Percentiles rank a stretch among this genome's conserved stretches.
Evolutionary conservation across 768 basidiomycete genomes (phyloP).

Genomic region (Phaeolepiota aurea): DNA sequence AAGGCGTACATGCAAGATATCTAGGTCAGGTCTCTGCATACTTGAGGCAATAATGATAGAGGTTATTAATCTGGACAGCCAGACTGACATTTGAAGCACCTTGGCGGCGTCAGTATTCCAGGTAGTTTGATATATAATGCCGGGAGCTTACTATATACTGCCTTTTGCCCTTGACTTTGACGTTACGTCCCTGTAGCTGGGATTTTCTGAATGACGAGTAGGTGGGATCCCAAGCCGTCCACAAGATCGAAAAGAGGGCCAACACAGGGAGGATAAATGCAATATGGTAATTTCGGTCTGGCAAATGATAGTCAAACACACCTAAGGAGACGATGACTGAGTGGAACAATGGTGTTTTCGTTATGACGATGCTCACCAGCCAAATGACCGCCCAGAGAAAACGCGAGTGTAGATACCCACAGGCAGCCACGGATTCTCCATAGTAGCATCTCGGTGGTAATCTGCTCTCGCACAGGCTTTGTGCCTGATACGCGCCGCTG

Average conservation of each 20-base stretch:
- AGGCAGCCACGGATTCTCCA: conserved; percentile 69
- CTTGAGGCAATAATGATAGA: conserved; percentile 34
- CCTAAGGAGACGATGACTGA: too few relatives aligned
- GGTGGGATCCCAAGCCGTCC: conserved; percentile 85
- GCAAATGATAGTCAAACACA: conserved; percentile 21
- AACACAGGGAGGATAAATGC: conserved; percentile 41
- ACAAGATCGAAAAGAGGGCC: conserved; percentile 53
- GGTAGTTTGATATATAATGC: too few relatives aligned
- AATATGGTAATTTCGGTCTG: conserved; percentile 15
- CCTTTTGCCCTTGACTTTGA: conserved; percentile 57
- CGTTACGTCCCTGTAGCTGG: conserved; percentile 61
- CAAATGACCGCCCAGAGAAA: conserved; percentile 32
- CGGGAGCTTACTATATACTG: conserved; percentile 56
- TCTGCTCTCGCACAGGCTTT: conserved; percentile 29
- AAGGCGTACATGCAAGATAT: conserved; percentile 25
- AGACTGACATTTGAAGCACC: conserved; percentile 51
- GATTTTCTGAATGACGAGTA: conserved; percentile 54
- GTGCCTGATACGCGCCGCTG: conserved; percentile 38
- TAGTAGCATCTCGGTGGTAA: conserved; percentile 41
- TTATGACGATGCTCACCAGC: too few relatives aligned
- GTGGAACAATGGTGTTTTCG: too few relatives aligned
- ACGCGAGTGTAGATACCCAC: conserved; percentile 44
- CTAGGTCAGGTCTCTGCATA: conserved; percentile 30
- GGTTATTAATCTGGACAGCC: conserved; percentile 49
- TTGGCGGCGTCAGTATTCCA: too few relatives aligned